A percentile compares a stretch with the other conserved stretches of the same genome.
phyloP scores from a whole-genome alignment of 495 filamentous ascomycete genomes.

The Thozetella sp. region DNA sequence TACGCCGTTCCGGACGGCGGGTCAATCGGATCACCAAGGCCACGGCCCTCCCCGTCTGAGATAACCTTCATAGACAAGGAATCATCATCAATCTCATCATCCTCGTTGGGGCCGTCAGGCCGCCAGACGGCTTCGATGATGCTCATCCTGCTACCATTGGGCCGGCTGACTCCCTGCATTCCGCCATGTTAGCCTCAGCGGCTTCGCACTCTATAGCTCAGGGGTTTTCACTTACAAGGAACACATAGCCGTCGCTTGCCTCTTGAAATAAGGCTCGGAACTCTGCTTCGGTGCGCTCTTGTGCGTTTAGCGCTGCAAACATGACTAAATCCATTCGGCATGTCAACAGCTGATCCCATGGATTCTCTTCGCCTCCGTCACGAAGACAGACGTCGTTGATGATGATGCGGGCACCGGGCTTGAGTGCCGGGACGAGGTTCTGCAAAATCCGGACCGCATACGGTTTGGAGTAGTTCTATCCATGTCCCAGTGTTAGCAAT shows the following conservation, averaged over 20 bases:
- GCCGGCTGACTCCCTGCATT: constrained; percentile 33
- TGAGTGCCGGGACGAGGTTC: constrained; percentile 56
- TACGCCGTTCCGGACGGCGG: too few species aligned
- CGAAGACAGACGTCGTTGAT: constrained; percentile 55
- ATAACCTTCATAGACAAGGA: too few species aligned
- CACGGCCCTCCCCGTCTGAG: too few species aligned
- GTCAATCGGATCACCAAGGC: too few species aligned
- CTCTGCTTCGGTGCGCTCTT: constrained; percentile 51
- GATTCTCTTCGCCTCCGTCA: constrained; percentile 38
- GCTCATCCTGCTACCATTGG: constrained; percentile 47
- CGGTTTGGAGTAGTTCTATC: constrained; percentile 56
- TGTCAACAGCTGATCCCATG: constrained; percentile 51
- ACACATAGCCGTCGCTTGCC: constrained; percentile 41
- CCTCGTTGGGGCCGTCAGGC: constrained; percentile 11
- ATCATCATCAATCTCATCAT: not conserved
- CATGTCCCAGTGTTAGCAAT: too few species aligned
- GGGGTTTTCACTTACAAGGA: constrained; percentile 33
- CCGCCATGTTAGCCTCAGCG: constrained; percentile 7
- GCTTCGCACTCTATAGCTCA: not conserved
- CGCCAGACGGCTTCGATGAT: constrained; percentile 54
- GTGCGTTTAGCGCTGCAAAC: constrained; percentile 54
- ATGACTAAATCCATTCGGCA: constrained; percentile 61
- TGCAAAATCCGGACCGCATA: constrained; percentile 56
- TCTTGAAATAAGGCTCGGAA: constrained; percentile 48
- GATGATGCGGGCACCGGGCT: constrained; percentile 50